Percentiles rank a stretch among this genome's conserved stretches.
Evolutionary conservation across 164 flowering plant species (phyloP).

Genomic region (Annona cherimola): DNA sequence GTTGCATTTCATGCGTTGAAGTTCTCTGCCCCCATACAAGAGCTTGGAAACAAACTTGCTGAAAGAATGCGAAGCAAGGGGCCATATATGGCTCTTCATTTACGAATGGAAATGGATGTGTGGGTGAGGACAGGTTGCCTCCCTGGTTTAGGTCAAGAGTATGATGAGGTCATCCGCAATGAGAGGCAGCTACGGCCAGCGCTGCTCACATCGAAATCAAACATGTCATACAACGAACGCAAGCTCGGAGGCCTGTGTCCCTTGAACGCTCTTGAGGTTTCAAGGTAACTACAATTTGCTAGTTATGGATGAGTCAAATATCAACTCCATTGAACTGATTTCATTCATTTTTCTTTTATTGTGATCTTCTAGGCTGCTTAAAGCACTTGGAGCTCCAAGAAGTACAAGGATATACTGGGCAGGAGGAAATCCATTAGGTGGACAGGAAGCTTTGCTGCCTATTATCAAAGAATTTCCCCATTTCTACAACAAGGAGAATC

Average conservation of each 20-base stretch:
- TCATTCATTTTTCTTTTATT: background rate
- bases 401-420: constrained; percentile 86
- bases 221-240: constrained; percentile 83
- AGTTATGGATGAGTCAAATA: background rate
- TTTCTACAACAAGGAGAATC: constrained; percentile 84
- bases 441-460: constrained; percentile 73
- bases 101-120: constrained; percentile 94
- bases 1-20: constrained; percentile 91
- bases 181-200: constrained; percentile 77
- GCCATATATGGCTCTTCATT: constrained; percentile 87
- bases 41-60: constrained; percentile 76
- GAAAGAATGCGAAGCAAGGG: constrained; percentile 86
- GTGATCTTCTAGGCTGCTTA: constrained; percentile 56
- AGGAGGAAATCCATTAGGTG: constrained; percentile 88
- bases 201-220: constrained; percentile 80
- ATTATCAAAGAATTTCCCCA: constrained; percentile 64
- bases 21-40: constrained; percentile 63
- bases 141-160: constrained; percentile 73
- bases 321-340: background rate
- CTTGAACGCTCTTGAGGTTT: constrained; percentile 76
- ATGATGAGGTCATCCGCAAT: constrained; percentile 57
- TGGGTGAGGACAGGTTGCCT: constrained; percentile 99
- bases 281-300: constrained; percentile 38
- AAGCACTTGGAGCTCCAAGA: constrained; percentile 89
- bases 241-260: constrained; percentile 98